A percentile compares a stretch with the other conserved stretches of the same genome.
phyloP scores from a whole-genome alignment of 441 rosid genomes.

The Gossypium aridum region DNA sequence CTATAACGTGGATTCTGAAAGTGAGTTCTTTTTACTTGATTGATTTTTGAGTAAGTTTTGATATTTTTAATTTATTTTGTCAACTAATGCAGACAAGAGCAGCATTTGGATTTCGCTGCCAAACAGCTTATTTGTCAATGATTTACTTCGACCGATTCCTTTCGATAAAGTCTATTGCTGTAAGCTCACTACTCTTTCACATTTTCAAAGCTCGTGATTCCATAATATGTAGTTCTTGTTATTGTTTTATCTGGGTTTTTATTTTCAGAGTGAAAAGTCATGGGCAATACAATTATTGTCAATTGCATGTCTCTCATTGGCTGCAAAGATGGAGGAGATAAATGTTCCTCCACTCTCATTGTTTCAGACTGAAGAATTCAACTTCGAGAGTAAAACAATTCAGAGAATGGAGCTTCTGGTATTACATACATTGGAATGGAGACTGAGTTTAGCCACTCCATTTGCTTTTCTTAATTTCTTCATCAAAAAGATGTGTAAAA shows the following conservation, averaged over 20 bases:
- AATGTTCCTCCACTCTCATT: conserved; percentile 30
- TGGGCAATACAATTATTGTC: conserved; percentile 43
- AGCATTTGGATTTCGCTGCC: conserved; percentile 32
- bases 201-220: not conserved
- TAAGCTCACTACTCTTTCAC: conserved; percentile 18
- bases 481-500: conserved; percentile 22
- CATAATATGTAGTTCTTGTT: not conserved
- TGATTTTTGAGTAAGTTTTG: not conserved
- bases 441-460: conserved; percentile 41
- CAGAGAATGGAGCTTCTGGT: conserved; percentile 61
- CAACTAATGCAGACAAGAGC: conserved; percentile 34
- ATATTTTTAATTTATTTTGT: not conserved
- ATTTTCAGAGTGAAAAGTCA: conserved; percentile 28
- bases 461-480: conserved; percentile 41
- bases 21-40: conserved; percentile 22
- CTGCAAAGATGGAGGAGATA: conserved; percentile 61
- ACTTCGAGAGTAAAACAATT: conserved; percentile 24
- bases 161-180: conserved; percentile 33
- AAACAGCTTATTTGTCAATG: conserved; percentile 46
- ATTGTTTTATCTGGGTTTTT: not conserved
- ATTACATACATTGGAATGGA: conserved; percentile 45
- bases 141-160: conserved; percentile 55
- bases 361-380: conserved; percentile 25
- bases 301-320: conserved; percentile 52
- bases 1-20: conserved; percentile 45